Conservation (phyloP, 805 yeast genomes). For the Debaryomyces prosopidis region DNA sequence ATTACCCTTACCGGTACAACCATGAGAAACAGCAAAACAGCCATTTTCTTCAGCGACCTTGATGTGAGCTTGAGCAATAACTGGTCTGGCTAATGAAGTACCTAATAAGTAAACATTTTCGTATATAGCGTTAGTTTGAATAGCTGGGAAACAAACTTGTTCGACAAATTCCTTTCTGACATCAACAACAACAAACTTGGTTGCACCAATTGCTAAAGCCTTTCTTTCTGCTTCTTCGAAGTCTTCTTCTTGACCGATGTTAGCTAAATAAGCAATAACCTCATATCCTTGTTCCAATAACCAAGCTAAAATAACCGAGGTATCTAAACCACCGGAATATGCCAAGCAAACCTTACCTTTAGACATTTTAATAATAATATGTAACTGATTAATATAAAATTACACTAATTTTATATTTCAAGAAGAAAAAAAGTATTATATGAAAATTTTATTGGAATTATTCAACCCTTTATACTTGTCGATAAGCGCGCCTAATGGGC, state of each 20-base stretch:
- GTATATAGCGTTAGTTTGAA: conserved; percentile 95
- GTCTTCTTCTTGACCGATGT: conserved; percentile 99
- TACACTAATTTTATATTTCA: conserved; percentile 4
- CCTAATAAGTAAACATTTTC: conserved; percentile 97
- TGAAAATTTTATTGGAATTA: conserved; percentile 11
- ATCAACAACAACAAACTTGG: conserved; percentile 91
- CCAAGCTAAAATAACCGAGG: conserved; percentile 98
- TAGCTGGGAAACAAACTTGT: conserved; percentile 92
- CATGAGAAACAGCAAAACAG: conserved; percentile 98
- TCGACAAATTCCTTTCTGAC: conserved; percentile 94
- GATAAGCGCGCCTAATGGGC: conserved; percentile 13
- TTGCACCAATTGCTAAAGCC: conserved; percentile 95
- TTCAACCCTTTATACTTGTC: conserved; percentile 15
- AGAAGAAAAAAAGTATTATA: conserved; percentile 1
- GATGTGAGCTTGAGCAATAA: conserved; percentile 97
- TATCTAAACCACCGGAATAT: conserved; percentile 98
- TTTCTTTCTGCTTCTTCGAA: conserved; percentile 95
- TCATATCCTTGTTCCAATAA: conserved; percentile 96
- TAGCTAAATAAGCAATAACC: conserved; percentile 97
- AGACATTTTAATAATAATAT: conserved; percentile 55
- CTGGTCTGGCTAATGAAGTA: conserved; percentile 98
- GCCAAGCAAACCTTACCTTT: conserved; percentile 99
- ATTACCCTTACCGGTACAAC: conserved; percentile 99
- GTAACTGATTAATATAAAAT: conserved; percentile 3
- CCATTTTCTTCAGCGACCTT: conserved; percentile 96